Evolutionary conservation across 208 protist genomes (phyloP), one percentile per base, ranked within the genome.

Genomic region (Crithidia sp.): DNA sequence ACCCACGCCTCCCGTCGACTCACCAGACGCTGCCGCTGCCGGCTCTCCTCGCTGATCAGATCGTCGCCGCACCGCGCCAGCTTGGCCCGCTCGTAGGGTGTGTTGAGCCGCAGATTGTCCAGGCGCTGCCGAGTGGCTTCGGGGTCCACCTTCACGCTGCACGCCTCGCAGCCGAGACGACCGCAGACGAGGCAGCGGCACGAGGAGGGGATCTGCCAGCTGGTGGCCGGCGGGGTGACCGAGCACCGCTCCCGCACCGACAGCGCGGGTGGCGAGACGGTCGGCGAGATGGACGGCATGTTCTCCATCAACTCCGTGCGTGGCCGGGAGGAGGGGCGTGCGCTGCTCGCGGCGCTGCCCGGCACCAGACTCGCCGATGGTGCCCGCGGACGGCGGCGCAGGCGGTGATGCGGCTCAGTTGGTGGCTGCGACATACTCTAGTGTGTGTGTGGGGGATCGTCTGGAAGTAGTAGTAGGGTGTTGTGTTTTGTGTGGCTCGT

Each of bases 31-130:
- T 57, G 67, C n/a, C 90, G 87, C 17, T 82, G 83, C 36, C 78
- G 84, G 5, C 17, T 49, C 74, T 95, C 90, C 28, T 92, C 86
- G 39, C 68, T 61, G 41, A 72, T 73, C 14, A 83, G 58, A 8
- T 93, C 85, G 17, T 86, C 87, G 7, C 82, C 73, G 45, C 71
- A 64, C 50, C 84, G 89, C 16, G 83, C 50, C 7, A 89, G 65
- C 77, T 96, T 94, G 28, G 78, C 81, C 10, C 88, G 85, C 69
- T 85, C 92, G 74, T 92, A 92, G 14, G 87, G 92, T 6, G 92
- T 96, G 70, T 84, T 91, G 37, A 88, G 78, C 7, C 81, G 81
- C 8, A 93, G 75, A 40, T 37, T 81, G n/a, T 93, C 87, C 49
- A 94, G 72, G 43, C 84, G 82, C 62, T 80, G 85, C 43, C 77